phyloP scores from a whole-genome alignment of 495 filamentous ascomycete species.

The Penicillium subrubescens region DNA sequence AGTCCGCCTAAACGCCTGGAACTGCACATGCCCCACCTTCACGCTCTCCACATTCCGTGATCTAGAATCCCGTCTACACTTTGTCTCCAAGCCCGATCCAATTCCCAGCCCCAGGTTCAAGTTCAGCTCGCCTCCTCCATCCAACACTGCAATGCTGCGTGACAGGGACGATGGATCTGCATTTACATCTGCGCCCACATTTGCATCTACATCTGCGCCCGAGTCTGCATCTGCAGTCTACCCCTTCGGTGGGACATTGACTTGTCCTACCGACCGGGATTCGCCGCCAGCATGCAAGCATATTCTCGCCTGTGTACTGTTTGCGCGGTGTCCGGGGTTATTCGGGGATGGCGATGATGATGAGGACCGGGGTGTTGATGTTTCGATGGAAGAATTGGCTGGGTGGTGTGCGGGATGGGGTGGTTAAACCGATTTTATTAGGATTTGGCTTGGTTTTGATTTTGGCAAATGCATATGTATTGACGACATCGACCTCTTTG shows the following conservation, averaged over 20 bases:
- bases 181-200: too few relatives aligned
- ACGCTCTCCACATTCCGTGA: constrained; percentile 66
- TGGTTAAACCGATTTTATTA: too few relatives aligned
- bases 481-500: too few relatives aligned
- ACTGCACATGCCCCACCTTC: constrained; percentile 85
- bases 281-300: constrained; percentile 81
- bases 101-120: too few relatives aligned
- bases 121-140: constrained; percentile 5
- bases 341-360: constrained; percentile 59
- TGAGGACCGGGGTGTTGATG: constrained; percentile 53
- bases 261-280: constrained; percentile 31
- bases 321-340: constrained; percentile 61
- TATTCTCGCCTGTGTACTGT: constrained; percentile 78
- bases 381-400: constrained; percentile 66
- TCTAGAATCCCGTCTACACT: constrained; percentile 7
- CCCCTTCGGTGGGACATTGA: constrained; percentile 56
- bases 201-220: too few relatives aligned
- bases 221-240: constrained; percentile 25
- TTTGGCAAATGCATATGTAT: too few relatives aligned
- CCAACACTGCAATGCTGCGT: constrained; percentile 10
- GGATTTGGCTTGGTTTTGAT: too few relatives aligned
- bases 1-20: constrained; percentile 77
- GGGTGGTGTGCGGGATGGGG: constrained; percentile 73
- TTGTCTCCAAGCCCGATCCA: neutral
- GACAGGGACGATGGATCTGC: neutral